phyloP scores from a whole-genome alignment of 495 filamentous ascomycete genomes.

The Letharia columbiana region DNA sequence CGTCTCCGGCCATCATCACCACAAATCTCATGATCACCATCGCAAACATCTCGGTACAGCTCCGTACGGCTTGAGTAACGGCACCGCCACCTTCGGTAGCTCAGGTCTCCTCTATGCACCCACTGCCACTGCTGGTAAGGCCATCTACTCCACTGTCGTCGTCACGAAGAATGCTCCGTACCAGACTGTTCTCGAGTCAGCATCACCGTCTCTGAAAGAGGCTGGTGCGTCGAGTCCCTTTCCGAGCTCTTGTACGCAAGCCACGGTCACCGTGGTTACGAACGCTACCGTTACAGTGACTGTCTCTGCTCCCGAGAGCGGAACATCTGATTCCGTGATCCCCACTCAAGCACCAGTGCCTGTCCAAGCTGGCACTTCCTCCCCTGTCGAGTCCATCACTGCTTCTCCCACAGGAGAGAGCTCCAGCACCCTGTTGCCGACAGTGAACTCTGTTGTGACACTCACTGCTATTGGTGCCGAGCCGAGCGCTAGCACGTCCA shows the following conservation, averaged over 20 bases:
- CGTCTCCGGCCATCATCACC: constrained; percentile 1
- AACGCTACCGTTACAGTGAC: constrained; percentile 16
- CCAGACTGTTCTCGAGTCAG: not conserved
- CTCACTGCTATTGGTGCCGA: not conserved
- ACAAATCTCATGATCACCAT: not conserved
- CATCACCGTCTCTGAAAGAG: not conserved
- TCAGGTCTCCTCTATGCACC: not conserved
- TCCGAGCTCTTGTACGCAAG: constrained; percentile 4
- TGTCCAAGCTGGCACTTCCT: not conserved
- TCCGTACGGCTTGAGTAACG: constrained; percentile 11
- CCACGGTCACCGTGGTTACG: constrained; percentile 14
- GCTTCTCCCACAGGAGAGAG: not conserved
- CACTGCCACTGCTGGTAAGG: not conserved
- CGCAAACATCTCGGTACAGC: not conserved
- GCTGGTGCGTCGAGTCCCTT: constrained; percentile 4
- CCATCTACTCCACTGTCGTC: not conserved
- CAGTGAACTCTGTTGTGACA: not conserved
- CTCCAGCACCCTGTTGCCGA: not conserved
- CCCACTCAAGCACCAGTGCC: constrained; percentile 11
- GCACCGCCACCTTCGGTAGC: constrained; percentile 1
- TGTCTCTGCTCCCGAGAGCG: constrained; percentile 1
- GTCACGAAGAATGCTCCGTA: not conserved
- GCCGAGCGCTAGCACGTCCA: not conserved
- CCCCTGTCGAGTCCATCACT: constrained; percentile 3
- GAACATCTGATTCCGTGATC: not conserved